These are phyloP conservation scores for Taphrina confusa DNA, from an alignment of 1,139 yeast species.

Conservation along the genomic window DNA sequence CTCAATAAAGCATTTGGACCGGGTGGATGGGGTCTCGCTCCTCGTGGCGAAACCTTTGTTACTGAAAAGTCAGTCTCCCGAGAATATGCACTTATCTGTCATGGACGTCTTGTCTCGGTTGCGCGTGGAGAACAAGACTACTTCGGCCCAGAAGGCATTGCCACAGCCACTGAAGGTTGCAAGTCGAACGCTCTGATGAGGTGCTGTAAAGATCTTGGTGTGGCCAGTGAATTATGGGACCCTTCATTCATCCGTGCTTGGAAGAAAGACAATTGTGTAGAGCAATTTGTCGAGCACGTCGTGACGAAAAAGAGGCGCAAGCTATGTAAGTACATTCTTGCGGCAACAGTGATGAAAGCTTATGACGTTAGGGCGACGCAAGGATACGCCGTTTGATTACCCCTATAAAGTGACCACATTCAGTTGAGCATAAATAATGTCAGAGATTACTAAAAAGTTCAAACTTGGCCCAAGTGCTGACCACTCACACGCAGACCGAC, in stretches of 20 bases:
- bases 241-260: slow-evolving; percentile 81
- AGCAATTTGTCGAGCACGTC: slow-evolving; percentile 82
- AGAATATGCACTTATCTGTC: slow-evolving; percentile 84
- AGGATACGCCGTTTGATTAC: slow-evolving; percentile 69
- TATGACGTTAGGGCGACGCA: slow-evolving; percentile 67
- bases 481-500: no score
- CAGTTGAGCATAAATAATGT: no score
- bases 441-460: no score
- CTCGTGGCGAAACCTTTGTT: slow-evolving; percentile 79
- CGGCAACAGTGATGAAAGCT: background rate
- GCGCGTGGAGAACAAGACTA: slow-evolving; percentile 97
- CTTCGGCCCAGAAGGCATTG: slow-evolving; percentile 80
- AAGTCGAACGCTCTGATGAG: slow-evolving; percentile 96
- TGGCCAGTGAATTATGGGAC: slow-evolving; percentile 97
- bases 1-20: slow-evolving; percentile 92
- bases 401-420: slow-evolving; percentile 59
- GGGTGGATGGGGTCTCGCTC: slow-evolving; percentile 98
- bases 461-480: no score
- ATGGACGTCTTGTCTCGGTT: slow-evolving; percentile 82
- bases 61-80: slow-evolving; percentile 69
- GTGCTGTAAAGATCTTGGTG: slow-evolving; percentile 94
- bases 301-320: slow-evolving; percentile 81
- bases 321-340: slow-evolving; percentile 66
- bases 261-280: slow-evolving; percentile 75
- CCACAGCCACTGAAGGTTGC: slow-evolving; percentile 97